phyloP scores from a whole-genome alignment of 2,329 filamentous ascomycete genomes.

The Sporothrix globosa region DNA sequence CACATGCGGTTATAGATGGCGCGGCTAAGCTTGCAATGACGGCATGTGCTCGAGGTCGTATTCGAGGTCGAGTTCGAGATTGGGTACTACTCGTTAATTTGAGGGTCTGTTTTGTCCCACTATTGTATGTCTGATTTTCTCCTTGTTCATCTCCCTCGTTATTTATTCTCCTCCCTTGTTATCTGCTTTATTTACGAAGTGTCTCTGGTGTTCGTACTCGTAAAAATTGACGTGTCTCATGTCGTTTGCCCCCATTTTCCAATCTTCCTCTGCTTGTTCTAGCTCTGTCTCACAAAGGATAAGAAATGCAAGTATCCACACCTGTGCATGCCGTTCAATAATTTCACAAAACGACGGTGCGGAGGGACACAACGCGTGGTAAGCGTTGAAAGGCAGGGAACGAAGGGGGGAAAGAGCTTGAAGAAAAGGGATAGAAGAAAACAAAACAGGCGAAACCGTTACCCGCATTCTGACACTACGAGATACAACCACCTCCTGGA shows the following conservation, averaged over 20 bases:
- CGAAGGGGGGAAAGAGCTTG: not conserved
- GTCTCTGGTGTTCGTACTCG: not conserved
- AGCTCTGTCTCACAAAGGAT: constrained; percentile 18
- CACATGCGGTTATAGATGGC: not conserved
- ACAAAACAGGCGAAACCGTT: not conserved
- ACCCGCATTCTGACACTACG: not conserved
- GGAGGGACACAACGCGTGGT: constrained; percentile 14
- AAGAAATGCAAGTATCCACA: not conserved
- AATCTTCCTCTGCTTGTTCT: constrained; percentile 10
- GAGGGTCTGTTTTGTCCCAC: not conserved
- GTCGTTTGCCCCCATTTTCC: not conserved
- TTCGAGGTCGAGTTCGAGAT: no score
- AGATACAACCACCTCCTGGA: not conserved
- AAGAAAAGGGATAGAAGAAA: not conserved
- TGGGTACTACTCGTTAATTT: constrained; percentile 1
- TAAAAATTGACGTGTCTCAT: constrained; percentile 12
- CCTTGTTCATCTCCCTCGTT: not conserved
- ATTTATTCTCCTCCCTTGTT: not conserved
- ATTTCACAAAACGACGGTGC: not conserved
- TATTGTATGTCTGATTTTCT: constrained; percentile 5
- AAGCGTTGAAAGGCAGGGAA: not conserved
- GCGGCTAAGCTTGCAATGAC: constrained; percentile 6
- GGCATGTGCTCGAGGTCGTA: not conserved
- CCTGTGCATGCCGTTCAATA: not conserved
- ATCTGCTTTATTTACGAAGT: not conserved